These are phyloP conservation scores for Metarhizium album DNA, from an alignment of 2,329 filamentous ascomycete species.

Conservation along the genomic window DNA sequence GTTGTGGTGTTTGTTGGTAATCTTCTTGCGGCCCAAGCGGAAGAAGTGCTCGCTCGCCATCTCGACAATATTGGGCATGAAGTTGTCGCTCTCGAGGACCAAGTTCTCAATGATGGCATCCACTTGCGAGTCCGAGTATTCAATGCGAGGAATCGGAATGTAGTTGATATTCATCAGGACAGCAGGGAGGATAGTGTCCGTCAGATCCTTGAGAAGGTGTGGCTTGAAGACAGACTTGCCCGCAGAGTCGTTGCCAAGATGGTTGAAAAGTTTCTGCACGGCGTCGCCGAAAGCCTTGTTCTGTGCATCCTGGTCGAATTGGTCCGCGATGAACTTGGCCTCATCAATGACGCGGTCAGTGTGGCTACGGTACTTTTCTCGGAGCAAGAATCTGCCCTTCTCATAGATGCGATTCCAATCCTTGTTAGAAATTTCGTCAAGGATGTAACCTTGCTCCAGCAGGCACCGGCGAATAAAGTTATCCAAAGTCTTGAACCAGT, in stretches of 20 bases:
- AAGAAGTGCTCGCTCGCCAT: slow-evolving; percentile 88
- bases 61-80: slow-evolving; percentile 87
- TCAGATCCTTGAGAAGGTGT: slow-evolving; percentile 80
- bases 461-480: slow-evolving; percentile 71
- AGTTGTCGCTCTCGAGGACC: slow-evolving; percentile 90
- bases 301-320: slow-evolving; percentile 80
- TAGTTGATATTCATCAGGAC: slow-evolving; percentile 80
- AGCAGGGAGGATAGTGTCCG: slow-evolving; percentile 73
- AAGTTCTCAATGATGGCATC: slow-evolving; percentile 92
- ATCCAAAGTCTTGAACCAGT: slow-evolving; percentile 79
- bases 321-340: slow-evolving; percentile 75
- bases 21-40: slow-evolving; percentile 85
- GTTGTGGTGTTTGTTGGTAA: slow-evolving; percentile 72
- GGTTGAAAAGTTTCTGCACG: slow-evolving; percentile 71
- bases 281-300: slow-evolving; percentile 73
- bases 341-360: slow-evolving; percentile 83
- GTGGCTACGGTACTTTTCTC: slow-evolving; percentile 76
- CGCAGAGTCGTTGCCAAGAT: slow-evolving; percentile 77
- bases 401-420: slow-evolving; percentile 84
- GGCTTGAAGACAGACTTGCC: slow-evolving; percentile 88
- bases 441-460: slow-evolving; percentile 81
- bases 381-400: slow-evolving; percentile 73
- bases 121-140: slow-evolving; percentile 74
- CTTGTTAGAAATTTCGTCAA: slow-evolving; percentile 66
- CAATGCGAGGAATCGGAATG: slow-evolving; percentile 85